Conservation (phyloP, 1,284 basidiomycete species). For the Melampsora americana region DNA sequence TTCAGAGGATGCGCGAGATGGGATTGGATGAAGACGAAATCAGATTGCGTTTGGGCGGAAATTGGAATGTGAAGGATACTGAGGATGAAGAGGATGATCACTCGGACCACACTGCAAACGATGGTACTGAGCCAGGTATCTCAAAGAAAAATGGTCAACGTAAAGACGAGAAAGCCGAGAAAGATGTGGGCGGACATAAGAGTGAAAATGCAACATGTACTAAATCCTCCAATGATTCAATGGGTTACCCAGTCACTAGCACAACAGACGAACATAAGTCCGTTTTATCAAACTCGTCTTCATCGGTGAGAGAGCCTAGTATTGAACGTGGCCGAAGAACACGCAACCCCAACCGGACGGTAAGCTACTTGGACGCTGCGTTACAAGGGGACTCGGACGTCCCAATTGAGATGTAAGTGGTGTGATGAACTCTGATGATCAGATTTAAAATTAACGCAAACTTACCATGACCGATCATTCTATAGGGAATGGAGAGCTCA, state of each 20-base stretch:
- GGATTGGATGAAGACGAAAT: neutral
- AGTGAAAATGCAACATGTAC: neutral
- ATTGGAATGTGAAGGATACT: neutral
- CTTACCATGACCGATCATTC: neutral
- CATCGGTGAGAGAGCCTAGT: slow-evolving; percentile 14
- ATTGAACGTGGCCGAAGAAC: slow-evolving; percentile 23
- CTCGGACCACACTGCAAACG: neutral
- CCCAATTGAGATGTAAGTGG: slow-evolving; percentile 1
- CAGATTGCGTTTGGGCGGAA: neutral
- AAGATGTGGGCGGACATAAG: too few relatives aligned
- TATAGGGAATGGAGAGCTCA: slow-evolving; percentile 41
- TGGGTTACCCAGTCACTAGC: neutral
- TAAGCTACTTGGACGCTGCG: neutral
- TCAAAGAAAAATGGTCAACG: neutral
- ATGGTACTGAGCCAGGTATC: neutral
- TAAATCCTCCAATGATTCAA: neutral
- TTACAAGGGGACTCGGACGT: neutral
- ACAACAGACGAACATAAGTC: neutral
- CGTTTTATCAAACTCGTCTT: neutral
- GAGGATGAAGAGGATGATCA: neutral
- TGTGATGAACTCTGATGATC: neutral
- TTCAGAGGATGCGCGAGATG: slow-evolving; percentile 1
- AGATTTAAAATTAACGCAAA: neutral
- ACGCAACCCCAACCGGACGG: neutral
- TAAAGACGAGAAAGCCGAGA: neutral